These are phyloP conservation scores for Stachybotrys elegans DNA, from an alignment of 2,329 filamentous ascomycete genomes.

Conservation along the genomic window DNA sequence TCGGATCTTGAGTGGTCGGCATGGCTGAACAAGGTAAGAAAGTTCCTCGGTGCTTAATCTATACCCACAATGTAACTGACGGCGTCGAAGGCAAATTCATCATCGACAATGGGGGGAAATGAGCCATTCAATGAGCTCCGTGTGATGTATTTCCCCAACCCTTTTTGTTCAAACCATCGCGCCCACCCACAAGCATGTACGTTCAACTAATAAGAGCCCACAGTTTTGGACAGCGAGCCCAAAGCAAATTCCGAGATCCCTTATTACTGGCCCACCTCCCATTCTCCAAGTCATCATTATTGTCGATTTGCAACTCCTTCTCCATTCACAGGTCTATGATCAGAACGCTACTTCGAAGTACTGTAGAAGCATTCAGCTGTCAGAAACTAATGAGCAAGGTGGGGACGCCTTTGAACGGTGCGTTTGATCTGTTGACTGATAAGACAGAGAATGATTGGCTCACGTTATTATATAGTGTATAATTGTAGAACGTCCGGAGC, in stretches of 20 bases:
- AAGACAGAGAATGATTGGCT: too few species aligned
- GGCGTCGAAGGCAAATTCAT: too few species aligned
- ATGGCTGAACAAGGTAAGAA: not conserved
- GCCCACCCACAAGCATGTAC: too few species aligned
- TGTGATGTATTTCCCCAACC: not conserved
- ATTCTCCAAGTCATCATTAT: not conserved
- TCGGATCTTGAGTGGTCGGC: not conserved
- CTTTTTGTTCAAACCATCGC: too few species aligned
- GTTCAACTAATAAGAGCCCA: not conserved
- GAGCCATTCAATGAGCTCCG: not conserved
- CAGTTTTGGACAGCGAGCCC: not conserved
- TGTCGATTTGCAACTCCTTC: not conserved
- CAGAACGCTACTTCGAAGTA: not conserved
- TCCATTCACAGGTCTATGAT: not conserved
- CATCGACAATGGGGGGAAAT: too few species aligned
- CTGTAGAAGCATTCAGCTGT: not conserved
- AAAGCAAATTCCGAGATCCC: not conserved
- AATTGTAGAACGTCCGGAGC: slow-evolving; percentile 6
- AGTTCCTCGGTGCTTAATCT: too few species aligned
- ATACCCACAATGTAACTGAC: too few species aligned
- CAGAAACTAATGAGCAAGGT: too few species aligned
- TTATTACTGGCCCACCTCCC: not conserved
- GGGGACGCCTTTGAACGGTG: too few species aligned
- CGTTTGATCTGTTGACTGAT: too few species aligned
- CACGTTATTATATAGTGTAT: slow-evolving; percentile 7